These are phyloP conservation scores for Candida tammaniensis DNA, from an alignment of 805 yeast species.

Conservation along the genomic window DNA sequence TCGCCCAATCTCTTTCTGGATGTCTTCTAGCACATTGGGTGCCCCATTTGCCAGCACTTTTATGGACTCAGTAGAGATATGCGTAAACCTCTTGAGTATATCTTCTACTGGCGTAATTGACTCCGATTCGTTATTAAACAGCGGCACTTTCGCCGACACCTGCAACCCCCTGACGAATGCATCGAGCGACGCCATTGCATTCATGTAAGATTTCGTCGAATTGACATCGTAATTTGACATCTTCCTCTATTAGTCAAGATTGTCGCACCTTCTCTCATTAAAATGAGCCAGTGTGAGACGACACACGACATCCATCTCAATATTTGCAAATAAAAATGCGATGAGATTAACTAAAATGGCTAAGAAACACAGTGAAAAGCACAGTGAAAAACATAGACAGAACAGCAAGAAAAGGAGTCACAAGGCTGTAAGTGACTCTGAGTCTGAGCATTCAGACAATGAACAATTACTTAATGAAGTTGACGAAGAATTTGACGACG, in stretches of 20 bases:
- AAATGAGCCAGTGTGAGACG: too few relatives aligned
- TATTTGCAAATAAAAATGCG: too few relatives aligned
- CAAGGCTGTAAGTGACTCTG: constrained; percentile 14
- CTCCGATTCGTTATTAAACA: constrained; percentile 33
- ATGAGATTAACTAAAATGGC: constrained; percentile 11
- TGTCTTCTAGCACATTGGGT: constrained; percentile 20
- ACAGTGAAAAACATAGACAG: too few relatives aligned
- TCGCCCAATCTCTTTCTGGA: constrained; percentile 28
- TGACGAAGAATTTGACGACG: constrained; percentile 57
- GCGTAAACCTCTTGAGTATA: constrained; percentile 36
- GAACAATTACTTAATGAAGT: constrained; percentile 51
- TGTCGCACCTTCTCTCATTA: too few relatives aligned
- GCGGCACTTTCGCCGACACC: constrained; percentile 28
- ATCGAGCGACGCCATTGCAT: constrained; percentile 73
- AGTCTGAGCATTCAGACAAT: constrained; percentile 30
- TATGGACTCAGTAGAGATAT: constrained; percentile 37
- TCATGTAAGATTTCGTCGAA: constrained; percentile 74
- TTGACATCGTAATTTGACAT: constrained; percentile 47
- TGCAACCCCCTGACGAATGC: constrained; percentile 38
- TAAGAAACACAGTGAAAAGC: constrained; percentile 2
- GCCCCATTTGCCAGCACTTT: constrained; percentile 2
- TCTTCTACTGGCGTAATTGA: constrained; percentile 24
- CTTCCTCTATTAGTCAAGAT: too few relatives aligned
- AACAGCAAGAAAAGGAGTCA: constrained; percentile 3
- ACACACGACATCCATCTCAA: too few relatives aligned